Evolutionary conservation across 2,329 filamentous ascomycete genomes (phyloP).

Genomic region (Nigrospora osmanthi): DNA sequence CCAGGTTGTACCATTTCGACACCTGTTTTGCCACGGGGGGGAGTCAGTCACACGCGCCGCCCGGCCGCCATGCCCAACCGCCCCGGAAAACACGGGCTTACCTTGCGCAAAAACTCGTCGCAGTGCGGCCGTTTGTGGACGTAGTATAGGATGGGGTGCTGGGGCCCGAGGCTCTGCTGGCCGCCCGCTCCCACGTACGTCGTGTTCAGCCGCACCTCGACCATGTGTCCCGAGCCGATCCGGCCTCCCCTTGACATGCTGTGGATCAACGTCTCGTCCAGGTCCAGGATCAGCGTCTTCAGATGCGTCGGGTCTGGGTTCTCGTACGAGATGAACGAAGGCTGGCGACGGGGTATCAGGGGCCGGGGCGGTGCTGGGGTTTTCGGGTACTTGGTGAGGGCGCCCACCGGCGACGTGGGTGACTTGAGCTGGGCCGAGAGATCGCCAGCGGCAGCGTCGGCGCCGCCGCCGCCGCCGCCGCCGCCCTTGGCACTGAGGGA

Average conservation of each 20-base stretch:
- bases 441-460: conserved; percentile 30
- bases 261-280: conserved; percentile 97
- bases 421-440: conserved; percentile 84
- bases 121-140: conserved; percentile 97
- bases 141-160: conserved; percentile 96
- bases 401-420: conserved; percentile 73
- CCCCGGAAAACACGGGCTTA: conserved; percentile 26
- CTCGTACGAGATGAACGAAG: conserved; percentile 69
- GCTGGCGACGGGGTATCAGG: conserved; percentile 79
- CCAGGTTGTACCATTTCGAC: conserved; percentile 96
- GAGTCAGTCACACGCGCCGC: conserved; percentile 3
- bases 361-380: conserved; percentile 84
- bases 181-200: conserved; percentile 60
- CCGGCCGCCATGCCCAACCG: not conserved
- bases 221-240: conserved; percentile 97
- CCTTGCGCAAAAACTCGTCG: conserved; percentile 88
- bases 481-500: conserved; percentile 36
- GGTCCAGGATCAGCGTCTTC: conserved; percentile 90
- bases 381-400: conserved; percentile 82
- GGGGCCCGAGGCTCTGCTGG: conserved; percentile 63
- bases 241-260: conserved; percentile 94
- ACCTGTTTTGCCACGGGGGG: conserved; percentile 43
- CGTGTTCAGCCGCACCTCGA: conserved; percentile 84
- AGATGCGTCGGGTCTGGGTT: conserved; percentile 53
- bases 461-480: conserved; percentile 29